Evolutionary conservation across 1,284 basidiomycete genomes (phyloP).

Genomic region (Ustilago curta): DNA sequence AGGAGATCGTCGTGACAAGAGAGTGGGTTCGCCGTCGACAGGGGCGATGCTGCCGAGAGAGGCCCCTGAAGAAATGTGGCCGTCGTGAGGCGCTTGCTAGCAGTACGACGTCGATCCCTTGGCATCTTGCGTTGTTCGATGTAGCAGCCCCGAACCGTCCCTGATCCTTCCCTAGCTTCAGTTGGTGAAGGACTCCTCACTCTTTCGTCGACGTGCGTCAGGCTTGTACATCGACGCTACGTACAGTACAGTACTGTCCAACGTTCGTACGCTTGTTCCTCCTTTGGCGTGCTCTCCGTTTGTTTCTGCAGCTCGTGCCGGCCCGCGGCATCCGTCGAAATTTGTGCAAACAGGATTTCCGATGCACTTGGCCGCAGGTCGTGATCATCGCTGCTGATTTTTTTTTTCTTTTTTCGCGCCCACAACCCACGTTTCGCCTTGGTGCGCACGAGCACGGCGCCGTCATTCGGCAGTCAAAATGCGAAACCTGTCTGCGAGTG

Average conservation of each 20-base stretch:
- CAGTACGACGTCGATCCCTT: neutral
- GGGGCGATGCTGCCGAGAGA: slow-evolving; percentile 2
- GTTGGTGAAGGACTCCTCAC: too few species aligned
- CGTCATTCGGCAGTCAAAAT: slow-evolving; percentile 25
- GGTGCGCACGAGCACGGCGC: slow-evolving; percentile 1
- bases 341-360: neutral
- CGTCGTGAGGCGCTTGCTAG: neutral
- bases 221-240: neutral
- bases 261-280: neutral
- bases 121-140: neutral
- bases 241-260: too few species aligned
- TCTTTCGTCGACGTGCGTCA: neutral
- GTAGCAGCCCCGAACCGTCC: neutral
- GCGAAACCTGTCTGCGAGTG: neutral
- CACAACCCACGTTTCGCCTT: too few species aligned
- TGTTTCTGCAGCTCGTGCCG: neutral
- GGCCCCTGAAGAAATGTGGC: neutral
- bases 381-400: slow-evolving; percentile 28
- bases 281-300: neutral
- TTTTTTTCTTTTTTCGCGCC: neutral
- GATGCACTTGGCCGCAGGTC: slow-evolving; percentile 19
- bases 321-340: slow-evolving; percentile 2
- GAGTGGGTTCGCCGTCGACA: neutral
- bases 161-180: too few species aligned
- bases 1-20: too few species aligned